Conservation (phyloP, 768 basidiomycete genomes). For the Jaapia argillacea region DNA sequence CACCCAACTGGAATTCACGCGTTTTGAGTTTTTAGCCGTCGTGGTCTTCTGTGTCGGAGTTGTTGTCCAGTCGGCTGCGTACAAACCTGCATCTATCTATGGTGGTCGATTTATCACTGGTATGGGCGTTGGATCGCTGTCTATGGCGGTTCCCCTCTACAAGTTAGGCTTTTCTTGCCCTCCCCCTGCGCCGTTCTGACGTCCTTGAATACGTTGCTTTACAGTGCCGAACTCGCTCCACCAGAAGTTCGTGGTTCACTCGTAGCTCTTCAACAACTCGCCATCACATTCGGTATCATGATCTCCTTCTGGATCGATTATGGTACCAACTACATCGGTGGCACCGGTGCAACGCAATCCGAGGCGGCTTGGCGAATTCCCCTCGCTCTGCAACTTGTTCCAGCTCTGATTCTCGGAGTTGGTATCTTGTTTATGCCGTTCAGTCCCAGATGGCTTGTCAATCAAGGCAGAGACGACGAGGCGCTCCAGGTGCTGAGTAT, state of each 20-base stretch:
- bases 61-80: constrained; percentile 58
- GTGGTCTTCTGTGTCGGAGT: constrained; percentile 62
- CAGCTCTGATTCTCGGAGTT: constrained; percentile 57
- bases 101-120: constrained; percentile 75
- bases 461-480: constrained; percentile 68
- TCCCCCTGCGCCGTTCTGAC: background rate
- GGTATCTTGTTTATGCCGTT: constrained; percentile 76
- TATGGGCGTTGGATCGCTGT: constrained; percentile 71
- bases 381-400: constrained; percentile 63
- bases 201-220: background rate
- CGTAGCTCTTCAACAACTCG: constrained; percentile 74
- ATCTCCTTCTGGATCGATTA: constrained; percentile 40
- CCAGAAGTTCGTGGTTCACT: constrained; percentile 77
- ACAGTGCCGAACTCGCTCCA: constrained; percentile 49
- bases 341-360: constrained; percentile 41
- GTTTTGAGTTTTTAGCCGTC: constrained; percentile 32
- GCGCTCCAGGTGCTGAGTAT: constrained; percentile 52
- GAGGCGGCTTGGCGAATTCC: constrained; percentile 74
- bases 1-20: constrained; percentile 5
- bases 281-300: constrained; percentile 77
- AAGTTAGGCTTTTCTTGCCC: constrained; percentile 25
- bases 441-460: constrained; percentile 77
- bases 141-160: constrained; percentile 79
- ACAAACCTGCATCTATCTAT: constrained; percentile 49
- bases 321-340: constrained; percentile 63